Base-by-base conservation (phyloP, 192 early-diverging fungal genomes). In the Coemansia sp. region DNA sequence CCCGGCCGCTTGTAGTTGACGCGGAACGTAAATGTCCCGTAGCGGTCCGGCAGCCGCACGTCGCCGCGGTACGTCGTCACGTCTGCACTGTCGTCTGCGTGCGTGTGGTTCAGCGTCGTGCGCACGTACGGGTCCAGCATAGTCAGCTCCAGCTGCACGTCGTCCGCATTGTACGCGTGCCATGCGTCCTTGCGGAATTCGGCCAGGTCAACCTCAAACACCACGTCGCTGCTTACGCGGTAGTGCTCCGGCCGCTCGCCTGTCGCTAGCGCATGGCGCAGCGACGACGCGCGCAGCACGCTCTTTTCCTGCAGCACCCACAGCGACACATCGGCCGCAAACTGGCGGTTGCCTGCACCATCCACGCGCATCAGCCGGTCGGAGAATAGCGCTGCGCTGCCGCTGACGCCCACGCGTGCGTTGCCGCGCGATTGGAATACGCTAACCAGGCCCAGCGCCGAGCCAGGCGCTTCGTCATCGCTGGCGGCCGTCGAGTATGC, bases 121-220 rank as follows among this genome's bases (percentile, higher is more conserved):
- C 89, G 89, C 55, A 99, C 82, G 71, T 98, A 95, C 8, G 97
- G 97, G 70, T 99, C 95, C 38, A 99, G 83, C 97, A 99, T 99
- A 23, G 89, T 91, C 31, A 92, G 83, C 71, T 95, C 92, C 56
- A 98, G 87, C 71, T 97, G 95, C 46, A 98, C 76, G 25, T 84
- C 72, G 21, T 89, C 82, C 31, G 80, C 75, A 16, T 18, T 28
- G 67, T 91, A 97, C 14, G 95, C 88, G n/a, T 82, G 81, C 95
- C 95, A 99, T 22, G 81, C 56, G 69, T 85, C 83, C 60, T 87
- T 82, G 40, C 73, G 64, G 78, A 89, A 95, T 69, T 94, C 92
- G 0, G 89, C 77, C 27, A 99, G 70, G 21, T 87, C 86, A 48
- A 97, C 81, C 19, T 83, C 80, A 73, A 94, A 98, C 80, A 92